Evolutionary conservation across 2,329 filamentous ascomycete genomes (phyloP), one percentile per base, ranked within the genome.

Genomic region (Calonectria leucothoes): DNA sequence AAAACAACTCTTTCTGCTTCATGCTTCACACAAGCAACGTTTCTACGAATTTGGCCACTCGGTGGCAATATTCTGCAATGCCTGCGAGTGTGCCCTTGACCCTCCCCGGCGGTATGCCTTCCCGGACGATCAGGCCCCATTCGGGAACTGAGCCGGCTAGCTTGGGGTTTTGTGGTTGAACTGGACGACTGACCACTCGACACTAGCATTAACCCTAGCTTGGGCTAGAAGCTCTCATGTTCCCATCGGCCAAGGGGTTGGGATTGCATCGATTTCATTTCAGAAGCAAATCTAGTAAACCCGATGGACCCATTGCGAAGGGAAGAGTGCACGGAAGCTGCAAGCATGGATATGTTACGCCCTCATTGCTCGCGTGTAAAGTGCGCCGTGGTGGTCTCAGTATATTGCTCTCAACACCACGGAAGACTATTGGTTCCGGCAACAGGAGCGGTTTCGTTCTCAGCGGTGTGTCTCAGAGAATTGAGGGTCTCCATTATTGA

Each of bases 71-170:
- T 57, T 67, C 51, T 31, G 20, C 49, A 61, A 39, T 39, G 45
- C 69, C 45, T 49, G 23, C 35, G 29, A 59, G 42, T 55, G 37
- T 29, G 42, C 48, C 57, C 65, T 52, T 75, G 66, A 52, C 42
- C 37, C 51, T 45, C 37, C 51, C 57, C 42, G 48, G 35, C 52
- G 51, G 67, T 55, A 57, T 45, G 55, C 72, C 55, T 68, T 73
- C 61, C 59, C 42, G 67, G 72, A 61, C 64, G 37, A 75, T 69
- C 61, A 68, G 33, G 25, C 55, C 51, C 35, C 66, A 63, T 55
- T 78, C 37, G 52, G 67, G 72, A 70, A 33, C n/a, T 27, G 27
- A 52, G 25, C 52, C 72, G 65, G 42, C 29, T 64, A 61, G 68
- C 66, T 35, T 71, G n/a, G 45, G 57, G 61, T 15, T 63, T 64